Percentiles rank a stretch among this genome's conserved stretches.
Conservation (phyloP, 306 rosid species). For the Quercus bicolor region DNA sequence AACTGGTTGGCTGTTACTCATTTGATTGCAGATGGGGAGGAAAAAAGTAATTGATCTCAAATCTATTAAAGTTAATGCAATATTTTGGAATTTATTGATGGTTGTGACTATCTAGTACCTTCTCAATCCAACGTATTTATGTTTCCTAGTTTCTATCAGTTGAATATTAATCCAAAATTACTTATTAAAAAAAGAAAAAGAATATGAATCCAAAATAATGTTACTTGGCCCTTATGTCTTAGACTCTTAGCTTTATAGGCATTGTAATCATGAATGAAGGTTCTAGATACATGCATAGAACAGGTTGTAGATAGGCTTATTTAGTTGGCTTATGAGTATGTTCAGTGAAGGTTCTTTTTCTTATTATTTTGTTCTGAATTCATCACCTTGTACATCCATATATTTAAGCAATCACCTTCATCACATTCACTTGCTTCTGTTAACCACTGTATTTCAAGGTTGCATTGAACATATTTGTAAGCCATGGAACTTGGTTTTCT, state of each 20-base stretch:
- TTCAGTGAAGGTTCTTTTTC: not conserved
- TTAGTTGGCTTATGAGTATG: not conserved
- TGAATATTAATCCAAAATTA: not conserved
- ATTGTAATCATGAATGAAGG: not conserved
- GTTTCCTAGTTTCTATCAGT: not conserved
- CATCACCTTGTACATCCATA: not conserved
- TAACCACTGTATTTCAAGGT: not conserved
- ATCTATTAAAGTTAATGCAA: not conserved
- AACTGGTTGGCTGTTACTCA: not conserved
- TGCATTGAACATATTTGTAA: not conserved
- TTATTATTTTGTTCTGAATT: not conserved
- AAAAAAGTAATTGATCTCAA: not conserved
- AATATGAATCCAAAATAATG: not conserved
- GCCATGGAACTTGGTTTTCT: constrained; percentile 8
- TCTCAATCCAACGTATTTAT: too few relatives aligned
- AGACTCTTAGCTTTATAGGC: not conserved
- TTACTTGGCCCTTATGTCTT: not conserved
- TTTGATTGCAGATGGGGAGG: too few relatives aligned
- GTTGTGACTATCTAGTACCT: too few relatives aligned
- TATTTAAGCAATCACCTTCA: not conserved
- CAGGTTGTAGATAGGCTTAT: not conserved
- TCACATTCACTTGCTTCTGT: not conserved
- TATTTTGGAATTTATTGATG: not conserved
- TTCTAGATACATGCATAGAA: not conserved
- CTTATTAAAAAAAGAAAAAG: too few relatives aligned